Conservation (phyloP, 495 filamentous ascomycete genomes). For the Penicillium canescens region DNA sequence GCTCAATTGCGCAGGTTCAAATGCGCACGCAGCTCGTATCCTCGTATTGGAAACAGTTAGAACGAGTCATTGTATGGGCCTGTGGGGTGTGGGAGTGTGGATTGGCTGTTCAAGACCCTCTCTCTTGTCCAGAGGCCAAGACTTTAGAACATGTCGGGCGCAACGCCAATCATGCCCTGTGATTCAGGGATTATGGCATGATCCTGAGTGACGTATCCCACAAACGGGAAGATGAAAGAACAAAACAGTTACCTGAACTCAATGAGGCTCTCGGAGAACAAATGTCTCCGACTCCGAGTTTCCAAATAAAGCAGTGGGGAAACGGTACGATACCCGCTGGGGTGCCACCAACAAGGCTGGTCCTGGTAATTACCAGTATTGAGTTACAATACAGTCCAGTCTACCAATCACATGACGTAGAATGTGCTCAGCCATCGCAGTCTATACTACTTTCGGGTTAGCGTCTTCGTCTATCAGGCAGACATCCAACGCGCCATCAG, state of each 20-base stretch:
- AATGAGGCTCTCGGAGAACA: conserved; percentile 8
- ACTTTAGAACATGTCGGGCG: not conserved
- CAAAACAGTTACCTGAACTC: conserved; percentile 1
- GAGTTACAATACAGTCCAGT: not conserved
- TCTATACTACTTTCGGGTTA: conserved; percentile 21
- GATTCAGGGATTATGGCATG: not conserved
- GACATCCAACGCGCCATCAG: conserved; percentile 40
- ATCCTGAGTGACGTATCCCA: conserved; percentile 1
- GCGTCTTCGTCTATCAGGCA: conserved; percentile 44
- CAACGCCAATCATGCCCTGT: not conserved
- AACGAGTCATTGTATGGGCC: not conserved
- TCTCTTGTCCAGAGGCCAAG: not conserved
- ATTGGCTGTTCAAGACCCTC: not conserved
- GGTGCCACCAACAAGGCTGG: not conserved
- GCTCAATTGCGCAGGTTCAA: not conserved
- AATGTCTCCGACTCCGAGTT: conserved; percentile 7
- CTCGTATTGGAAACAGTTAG: not conserved
- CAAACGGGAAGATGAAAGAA: not conserved
- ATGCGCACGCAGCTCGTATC: not conserved
- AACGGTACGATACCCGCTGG: conserved; percentile 5
- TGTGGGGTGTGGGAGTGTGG: not conserved
- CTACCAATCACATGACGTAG: conserved; percentile 19
- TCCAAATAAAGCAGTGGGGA: conserved; percentile 17
- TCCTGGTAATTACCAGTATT: not conserved
- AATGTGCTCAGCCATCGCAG: conserved; percentile 24